Base-by-base conservation (phyloP, 345 rosid species). In the Jatropha curcas region DNA sequence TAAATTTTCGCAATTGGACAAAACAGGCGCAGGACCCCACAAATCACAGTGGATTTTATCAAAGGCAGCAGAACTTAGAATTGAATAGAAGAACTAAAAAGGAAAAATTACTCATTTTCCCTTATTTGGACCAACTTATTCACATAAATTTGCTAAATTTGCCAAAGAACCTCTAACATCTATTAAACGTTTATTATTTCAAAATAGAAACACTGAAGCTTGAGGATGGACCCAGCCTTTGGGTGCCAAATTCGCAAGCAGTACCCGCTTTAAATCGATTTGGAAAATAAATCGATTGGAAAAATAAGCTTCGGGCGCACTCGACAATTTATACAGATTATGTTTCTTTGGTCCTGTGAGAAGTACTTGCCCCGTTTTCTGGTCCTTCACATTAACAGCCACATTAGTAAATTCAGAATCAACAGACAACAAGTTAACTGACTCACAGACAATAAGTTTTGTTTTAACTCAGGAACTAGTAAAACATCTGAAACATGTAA, bases 11-110 rank as follows among this genome's bases (percentile, higher is more conserved):
- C n/a, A 2, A 46, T 51, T 52, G 0, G 72, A 68, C 19, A 68
- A 52, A 34, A 68, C 20, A 33, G 72, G 60, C 8, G 72, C 41
- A 28, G 55, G 43, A 6, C 72, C 72, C 60, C 30, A 51, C n/a
- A 56, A 4, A 24, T 56, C 60, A 56, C 14, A 56, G 9, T 56
- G 28, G 1, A 56, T 56, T 4, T 68, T 67, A 24, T 67, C 57
- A 67, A 67, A 67, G n/a, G 3, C 30, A 67, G 22, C 24, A 46
- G 55, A 46, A n/a, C n/a, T 7, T 33, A 13, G 6, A 41, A 68
- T 5, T 30, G 61, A 50, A 50, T 25, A 69, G 72, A 69, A 2
- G 5, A 33, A 52, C 25, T n/a, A 52, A 68, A 68, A 4, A n/a
- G n/a, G n/a, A 35, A 56, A 56, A 17, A 1, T 25, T 56, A 45